phyloP scores from a whole-genome alignment of 305 asterid genomes.

The Salvia sclarea region DNA sequence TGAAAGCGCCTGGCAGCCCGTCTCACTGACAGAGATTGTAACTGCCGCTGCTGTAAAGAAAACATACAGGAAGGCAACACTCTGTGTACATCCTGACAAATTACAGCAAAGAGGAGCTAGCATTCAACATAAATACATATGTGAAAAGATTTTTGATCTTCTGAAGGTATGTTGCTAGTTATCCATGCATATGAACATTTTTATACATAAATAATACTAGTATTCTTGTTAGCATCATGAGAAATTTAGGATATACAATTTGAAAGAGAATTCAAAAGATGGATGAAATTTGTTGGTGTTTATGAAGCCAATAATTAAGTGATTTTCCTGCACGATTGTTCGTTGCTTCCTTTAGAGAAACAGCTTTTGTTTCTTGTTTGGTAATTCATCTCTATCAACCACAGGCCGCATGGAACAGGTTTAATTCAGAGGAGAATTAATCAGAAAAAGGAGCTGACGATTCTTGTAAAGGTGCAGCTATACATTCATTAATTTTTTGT shows the following conservation, averaged over 20 bases:
- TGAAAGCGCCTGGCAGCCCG: conserved; percentile 87
- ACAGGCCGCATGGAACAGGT: conserved; percentile 94
- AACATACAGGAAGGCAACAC: conserved; percentile 92
- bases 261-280: background rate
- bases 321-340: background rate
- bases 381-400: conserved; percentile 24
- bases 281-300: background rate
- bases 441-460: background rate
- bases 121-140: conserved; percentile 83
- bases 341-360: background rate
- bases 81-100: conserved; percentile 93
- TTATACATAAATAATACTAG: background rate
- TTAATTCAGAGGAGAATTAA: conserved; percentile 89
- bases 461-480: too few relatives aligned
- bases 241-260: background rate
- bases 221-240: background rate
- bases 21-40: conserved; percentile 73
- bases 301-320: background rate
- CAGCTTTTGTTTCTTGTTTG: background rate
- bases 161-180: conserved; percentile 65
- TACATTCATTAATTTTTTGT: too few relatives aligned
- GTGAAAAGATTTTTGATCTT: conserved; percentile 93
- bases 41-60: conserved; percentile 80
- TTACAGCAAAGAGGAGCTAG: conserved; percentile 92
- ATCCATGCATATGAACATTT: background rate